Conservation (phyloP, 2,329 filamentous ascomycete species). For the Helotiales sp. region DNA sequence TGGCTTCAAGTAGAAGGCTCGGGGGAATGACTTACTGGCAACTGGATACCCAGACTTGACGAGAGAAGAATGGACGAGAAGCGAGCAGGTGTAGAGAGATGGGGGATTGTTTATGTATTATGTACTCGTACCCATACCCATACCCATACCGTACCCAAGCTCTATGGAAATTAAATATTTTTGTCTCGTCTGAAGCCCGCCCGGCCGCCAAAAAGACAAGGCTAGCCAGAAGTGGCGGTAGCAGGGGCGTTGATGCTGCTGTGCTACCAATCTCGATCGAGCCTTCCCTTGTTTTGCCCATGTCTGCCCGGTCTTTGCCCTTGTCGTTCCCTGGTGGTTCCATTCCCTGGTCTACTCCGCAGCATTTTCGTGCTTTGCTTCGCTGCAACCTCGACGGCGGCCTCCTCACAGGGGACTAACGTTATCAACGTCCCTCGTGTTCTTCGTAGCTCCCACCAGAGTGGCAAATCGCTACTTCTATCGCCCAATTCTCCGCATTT, state of each 20-base stretch:
- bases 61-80: background rate
- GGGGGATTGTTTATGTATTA: background rate
- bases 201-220: background rate
- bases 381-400: background rate
- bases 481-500: conserved; percentile 25
- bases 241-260: background rate
- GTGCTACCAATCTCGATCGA: background rate
- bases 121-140: background rate
- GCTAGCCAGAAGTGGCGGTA: conserved; percentile 1
- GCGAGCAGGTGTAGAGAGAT: background rate
- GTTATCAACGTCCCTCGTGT: background rate
- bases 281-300: background rate
- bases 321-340: background rate
- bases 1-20: background rate
- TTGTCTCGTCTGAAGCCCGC: background rate
- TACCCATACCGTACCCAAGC: background rate
- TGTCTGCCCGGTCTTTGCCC: background rate
- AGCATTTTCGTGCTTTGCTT: conserved; percentile 7
- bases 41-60: background rate
- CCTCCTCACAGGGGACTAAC: background rate
- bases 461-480: conserved; percentile 31
- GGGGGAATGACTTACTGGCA: background rate
- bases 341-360: conserved; percentile 10
- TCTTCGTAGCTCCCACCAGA: background rate
- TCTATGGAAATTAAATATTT: conserved; percentile 8